Evolutionary conservation across 352 stramenopile species (phyloP).

Genomic region (Pythium apleroticum): DNA sequence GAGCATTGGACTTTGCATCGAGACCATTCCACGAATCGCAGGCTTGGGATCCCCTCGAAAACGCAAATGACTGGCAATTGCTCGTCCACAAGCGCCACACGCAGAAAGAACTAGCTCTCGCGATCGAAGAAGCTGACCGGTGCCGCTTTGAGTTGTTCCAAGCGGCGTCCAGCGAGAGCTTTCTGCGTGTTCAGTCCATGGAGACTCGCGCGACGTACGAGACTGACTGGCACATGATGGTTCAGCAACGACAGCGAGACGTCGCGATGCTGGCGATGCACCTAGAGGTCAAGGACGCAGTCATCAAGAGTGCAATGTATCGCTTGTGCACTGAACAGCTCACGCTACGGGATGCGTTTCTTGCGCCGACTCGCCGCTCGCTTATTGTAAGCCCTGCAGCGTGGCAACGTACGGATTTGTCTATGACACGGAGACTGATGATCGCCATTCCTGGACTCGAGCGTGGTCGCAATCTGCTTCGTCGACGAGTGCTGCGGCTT

Average conservation of each 20-base stretch:
- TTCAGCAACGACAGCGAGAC: constrained; percentile 23
- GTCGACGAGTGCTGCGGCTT: constrained; percentile 38
- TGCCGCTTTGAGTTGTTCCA: constrained; percentile 62
- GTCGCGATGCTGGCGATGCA: constrained; percentile 31
- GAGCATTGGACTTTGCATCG: constrained; percentile 54
- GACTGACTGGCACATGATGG: constrained; percentile 25
- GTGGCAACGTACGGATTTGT: constrained; percentile 28
- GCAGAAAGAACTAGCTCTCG: constrained; percentile 37
- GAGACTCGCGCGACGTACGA: constrained; percentile 42
- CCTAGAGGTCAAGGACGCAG: constrained; percentile 30
- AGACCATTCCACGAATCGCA: constrained; percentile 58
- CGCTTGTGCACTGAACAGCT: constrained; percentile 42
- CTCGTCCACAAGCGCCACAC: constrained; percentile 65
- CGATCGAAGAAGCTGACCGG: constrained; percentile 38
- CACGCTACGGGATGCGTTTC: constrained; percentile 43
- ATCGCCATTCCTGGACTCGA: constrained; percentile 50
- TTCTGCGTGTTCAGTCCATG: constrained; percentile 30
- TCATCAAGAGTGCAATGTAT: constrained; percentile 34
- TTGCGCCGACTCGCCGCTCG: constrained; percentile 47
- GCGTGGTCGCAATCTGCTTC: constrained; percentile 41
- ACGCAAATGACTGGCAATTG: constrained; percentile 74
- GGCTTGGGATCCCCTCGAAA: constrained; percentile 78
- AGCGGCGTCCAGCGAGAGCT: constrained; percentile 59
- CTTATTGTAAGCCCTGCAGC: constrained; percentile 41
- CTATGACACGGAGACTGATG: constrained; percentile 22